Base-by-base conservation (phyloP, 1,284 basidiomycete species). In the Coniferiporia sulphurascens region DNA sequence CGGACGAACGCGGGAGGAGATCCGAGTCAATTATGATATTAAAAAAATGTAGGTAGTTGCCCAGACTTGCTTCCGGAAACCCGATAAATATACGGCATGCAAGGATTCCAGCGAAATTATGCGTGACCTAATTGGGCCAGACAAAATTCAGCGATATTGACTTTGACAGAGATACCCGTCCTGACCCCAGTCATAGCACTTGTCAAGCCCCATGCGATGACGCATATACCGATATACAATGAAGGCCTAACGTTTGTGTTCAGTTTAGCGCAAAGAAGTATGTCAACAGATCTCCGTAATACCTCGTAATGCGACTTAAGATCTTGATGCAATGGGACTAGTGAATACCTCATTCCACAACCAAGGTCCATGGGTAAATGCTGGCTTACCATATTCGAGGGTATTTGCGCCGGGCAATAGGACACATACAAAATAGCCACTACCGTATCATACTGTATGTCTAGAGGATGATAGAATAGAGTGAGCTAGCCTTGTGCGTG, bases 401-500 rank as follows among this genome's bases (percentile, higher is more conserved):
- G 85, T 49, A 87, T 79, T 66, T 86, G 83, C 8, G 80, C 78
- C 1, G 84, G 83, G 48, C 79, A 78, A 60, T 86, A 85, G 0
- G 83, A 81, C 2, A 74, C 83, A 62, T 80, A 86, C 21, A 86
- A 74, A 49, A 85, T 76, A 0, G 83, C 84, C 12, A 86, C 73
- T 8, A 84, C 73, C 0, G 79, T 81, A 12, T 76, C 75, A 66
- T 86, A 86, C 65, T 86, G 78, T n/a, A 85, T 72, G 63, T 82
- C 85, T 86, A 34, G 5, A 27, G 27, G 5, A 27, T 27, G 27
- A 27, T 27, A 27, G 27, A 27, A 27, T 27, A 27, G 27, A 3
- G 27, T 27, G 27, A 27, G 27, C 27, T 27, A 27, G 27, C 27
- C 5, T 27, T 27, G 5, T 3, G 5, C 27, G 27, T 27, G 27